Evolutionary conservation across 345 rosid species (phyloP).

Genomic region (Gossypium ekmanianum): DNA sequence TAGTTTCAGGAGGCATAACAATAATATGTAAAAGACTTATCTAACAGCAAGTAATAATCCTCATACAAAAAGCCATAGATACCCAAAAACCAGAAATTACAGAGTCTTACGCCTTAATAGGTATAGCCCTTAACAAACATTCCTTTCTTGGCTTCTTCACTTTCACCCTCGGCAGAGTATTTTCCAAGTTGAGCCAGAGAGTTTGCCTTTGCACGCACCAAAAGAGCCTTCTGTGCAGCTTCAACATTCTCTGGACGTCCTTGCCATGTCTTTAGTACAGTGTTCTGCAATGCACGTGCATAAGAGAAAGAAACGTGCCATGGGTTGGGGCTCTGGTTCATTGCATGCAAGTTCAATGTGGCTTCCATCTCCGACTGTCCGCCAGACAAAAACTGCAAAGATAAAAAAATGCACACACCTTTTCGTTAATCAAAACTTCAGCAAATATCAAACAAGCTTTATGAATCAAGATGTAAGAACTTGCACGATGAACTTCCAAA

Average conservation of each 20-base stretch:
- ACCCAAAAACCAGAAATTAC: neutral
- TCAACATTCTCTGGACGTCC: conserved; percentile 74
- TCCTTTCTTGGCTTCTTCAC: conserved; percentile 89
- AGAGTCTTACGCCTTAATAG: conserved; percentile 37
- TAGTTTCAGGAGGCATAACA: neutral
- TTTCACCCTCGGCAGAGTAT: conserved; percentile 80
- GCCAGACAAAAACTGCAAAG: conserved; percentile 77
- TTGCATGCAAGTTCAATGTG: conserved; percentile 85
- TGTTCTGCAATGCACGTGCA: conserved; percentile 93
- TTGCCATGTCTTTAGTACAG: conserved; percentile 95
- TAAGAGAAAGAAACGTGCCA: conserved; percentile 99
- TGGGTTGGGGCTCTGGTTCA: conserved; percentile 97
- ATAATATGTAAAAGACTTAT: neutral
- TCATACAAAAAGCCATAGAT: neutral
- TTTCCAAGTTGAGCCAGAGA: conserved; percentile 93
- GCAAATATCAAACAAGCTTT: neutral
- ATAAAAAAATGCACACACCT: neutral
- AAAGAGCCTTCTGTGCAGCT: conserved; percentile 78
- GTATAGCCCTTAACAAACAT: conserved; percentile 98
- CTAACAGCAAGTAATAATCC: conserved; percentile 1
- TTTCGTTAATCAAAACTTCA: neutral
- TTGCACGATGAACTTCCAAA: neutral
- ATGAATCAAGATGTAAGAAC: neutral
- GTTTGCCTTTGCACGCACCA: conserved; percentile 95
- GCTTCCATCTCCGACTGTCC: conserved; percentile 98